A percentile compares a stretch with the other conserved stretches of the same genome.
Conservation (phyloP, 805 yeast species). For the Metschnikowia reukaufii region DNA sequence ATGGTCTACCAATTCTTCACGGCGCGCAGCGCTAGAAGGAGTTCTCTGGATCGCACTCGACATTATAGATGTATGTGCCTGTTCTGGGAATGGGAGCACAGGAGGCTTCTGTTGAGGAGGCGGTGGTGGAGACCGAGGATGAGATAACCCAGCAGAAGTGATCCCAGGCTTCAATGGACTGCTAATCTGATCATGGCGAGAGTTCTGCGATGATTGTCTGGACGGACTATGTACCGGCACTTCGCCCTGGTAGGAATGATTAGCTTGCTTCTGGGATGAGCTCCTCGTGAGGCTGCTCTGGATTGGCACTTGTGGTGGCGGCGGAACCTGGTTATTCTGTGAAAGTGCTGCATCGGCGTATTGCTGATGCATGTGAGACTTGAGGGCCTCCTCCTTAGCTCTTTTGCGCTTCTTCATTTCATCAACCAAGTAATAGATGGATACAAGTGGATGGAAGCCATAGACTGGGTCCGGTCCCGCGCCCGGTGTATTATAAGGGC, state of each 20-base stretch:
- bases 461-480: slow-evolving; percentile 64
- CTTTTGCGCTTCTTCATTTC: slow-evolving; percentile 76
- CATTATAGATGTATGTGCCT: slow-evolving; percentile 37
- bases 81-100: slow-evolving; percentile 31
- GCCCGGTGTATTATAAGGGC: slow-evolving; percentile 32
- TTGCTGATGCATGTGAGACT: slow-evolving; percentile 28
- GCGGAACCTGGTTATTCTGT: background rate
- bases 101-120: slow-evolving; percentile 12
- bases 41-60: slow-evolving; percentile 19
- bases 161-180: slow-evolving; percentile 1
- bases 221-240: background rate
- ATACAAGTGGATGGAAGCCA: slow-evolving; percentile 84
- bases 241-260: background rate
- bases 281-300: slow-evolving; percentile 16
- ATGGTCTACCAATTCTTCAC: slow-evolving; percentile 7
- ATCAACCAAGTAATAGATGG: slow-evolving; percentile 81
- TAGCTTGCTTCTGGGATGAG: slow-evolving; percentile 1
- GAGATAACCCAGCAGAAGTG: background rate
- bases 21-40: slow-evolving; percentile 15
- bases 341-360: slow-evolving; percentile 6
- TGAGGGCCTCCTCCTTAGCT: slow-evolving; percentile 53
- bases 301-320: slow-evolving; percentile 25
- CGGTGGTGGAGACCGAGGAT: slow-evolving; percentile 11
- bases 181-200: slow-evolving; percentile 1
- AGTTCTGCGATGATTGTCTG: slow-evolving; percentile 3